Conservation (phyloP, 1,284 basidiomycete species). For the Cryptococcus sp. region DNA sequence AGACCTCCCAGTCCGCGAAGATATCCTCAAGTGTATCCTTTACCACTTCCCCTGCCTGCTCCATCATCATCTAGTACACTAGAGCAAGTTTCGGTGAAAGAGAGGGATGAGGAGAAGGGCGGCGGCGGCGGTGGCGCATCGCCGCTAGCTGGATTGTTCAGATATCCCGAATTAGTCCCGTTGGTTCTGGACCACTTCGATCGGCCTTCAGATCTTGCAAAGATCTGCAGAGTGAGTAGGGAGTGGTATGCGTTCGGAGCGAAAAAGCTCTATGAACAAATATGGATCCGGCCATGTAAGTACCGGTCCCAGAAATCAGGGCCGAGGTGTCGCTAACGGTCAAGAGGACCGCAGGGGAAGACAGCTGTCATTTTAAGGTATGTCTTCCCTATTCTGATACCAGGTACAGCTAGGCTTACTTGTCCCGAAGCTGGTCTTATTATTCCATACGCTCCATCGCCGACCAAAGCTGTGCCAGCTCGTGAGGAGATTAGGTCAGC, state of each 20-base stretch:
- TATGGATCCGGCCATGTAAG: slow-evolving; percentile 52
- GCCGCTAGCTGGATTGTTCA: slow-evolving; percentile 36
- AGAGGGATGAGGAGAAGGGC: not conserved
- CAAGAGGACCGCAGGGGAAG: slow-evolving; percentile 38
- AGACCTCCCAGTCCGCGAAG: slow-evolving; percentile 33
- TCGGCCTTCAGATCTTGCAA: slow-evolving; percentile 38
- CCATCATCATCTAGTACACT: not conserved
- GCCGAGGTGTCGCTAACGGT: not conserved
- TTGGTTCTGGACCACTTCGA: slow-evolving; percentile 38
- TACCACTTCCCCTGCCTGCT: slow-evolving; percentile 25
- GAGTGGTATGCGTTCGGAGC: slow-evolving; percentile 33
- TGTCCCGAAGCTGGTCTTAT: slow-evolving; percentile 31
- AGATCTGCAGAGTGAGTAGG: slow-evolving; percentile 33
- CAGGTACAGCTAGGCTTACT: slow-evolving; percentile 6
- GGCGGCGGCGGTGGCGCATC: slow-evolving; percentile 11
- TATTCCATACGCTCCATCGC: slow-evolving; percentile 41
- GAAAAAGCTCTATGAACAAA: slow-evolving; percentile 40
- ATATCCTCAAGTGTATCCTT: slow-evolving; percentile 23
- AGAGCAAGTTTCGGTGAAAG: not conserved
- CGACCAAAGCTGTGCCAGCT: slow-evolving; percentile 35
- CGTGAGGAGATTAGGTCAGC: slow-evolving; percentile 41
- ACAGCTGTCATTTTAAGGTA: slow-evolving; percentile 29
- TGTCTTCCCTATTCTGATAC: not conserved
- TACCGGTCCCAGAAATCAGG: not conserved
- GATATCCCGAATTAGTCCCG: slow-evolving; percentile 42